Evolutionary conservation across 345 rosid species (phyloP).

Genomic region (Populus nigra): DNA sequence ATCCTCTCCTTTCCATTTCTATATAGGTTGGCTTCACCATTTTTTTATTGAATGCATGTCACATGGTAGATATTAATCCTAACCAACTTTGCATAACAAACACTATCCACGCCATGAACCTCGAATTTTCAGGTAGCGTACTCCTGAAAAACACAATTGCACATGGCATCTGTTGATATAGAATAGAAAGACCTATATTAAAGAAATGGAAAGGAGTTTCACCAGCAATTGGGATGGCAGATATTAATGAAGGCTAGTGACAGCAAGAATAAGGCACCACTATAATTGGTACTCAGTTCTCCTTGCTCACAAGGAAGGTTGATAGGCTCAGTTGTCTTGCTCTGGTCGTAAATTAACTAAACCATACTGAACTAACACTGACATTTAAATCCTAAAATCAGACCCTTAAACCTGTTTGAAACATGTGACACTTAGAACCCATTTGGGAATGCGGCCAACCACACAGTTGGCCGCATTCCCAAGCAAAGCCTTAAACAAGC

Average conservation of each 20-base stretch:
- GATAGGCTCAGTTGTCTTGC: not conserved
- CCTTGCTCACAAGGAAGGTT: not conserved
- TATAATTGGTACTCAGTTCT: not conserved
- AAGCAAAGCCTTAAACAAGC: too few relatives aligned
- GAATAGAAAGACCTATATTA: not conserved
- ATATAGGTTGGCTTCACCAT: not conserved
- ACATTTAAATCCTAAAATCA: not conserved
- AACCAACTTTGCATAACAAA: not conserved
- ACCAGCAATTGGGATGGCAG: not conserved
- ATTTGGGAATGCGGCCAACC: too few relatives aligned
- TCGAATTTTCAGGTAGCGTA: not conserved
- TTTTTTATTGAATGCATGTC: not conserved
- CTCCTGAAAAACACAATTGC: not conserved
- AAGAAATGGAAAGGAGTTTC: not conserved
- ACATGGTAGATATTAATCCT: not conserved
- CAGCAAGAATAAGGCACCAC: not conserved
- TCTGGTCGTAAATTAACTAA: not conserved
- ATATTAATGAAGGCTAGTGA: not conserved
- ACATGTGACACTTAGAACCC: not conserved
- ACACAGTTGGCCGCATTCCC: too few relatives aligned
- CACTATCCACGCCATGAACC: not conserved
- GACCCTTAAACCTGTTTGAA: not conserved
- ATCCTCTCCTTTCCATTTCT: not conserved
- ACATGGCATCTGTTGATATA: not conserved
- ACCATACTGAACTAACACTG: not conserved